Evolutionary conservation across 495 filamentous ascomycete genomes (phyloP).

Genomic region (Zalerion maritima): DNA sequence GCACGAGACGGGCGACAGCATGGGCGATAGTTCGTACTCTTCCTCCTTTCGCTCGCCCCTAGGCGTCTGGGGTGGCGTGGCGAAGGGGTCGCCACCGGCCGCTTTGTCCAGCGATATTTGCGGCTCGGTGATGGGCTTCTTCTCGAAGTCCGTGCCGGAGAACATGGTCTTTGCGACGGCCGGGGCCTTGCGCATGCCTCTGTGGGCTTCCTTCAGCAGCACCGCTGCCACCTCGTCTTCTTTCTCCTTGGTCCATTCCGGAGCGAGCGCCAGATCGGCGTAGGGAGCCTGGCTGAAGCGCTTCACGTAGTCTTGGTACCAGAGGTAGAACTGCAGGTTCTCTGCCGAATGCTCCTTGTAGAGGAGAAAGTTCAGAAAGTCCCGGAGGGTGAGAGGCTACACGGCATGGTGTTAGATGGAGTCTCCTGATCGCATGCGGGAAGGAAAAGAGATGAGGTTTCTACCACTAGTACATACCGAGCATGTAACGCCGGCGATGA

Average conservation of each 20-base stretch:
- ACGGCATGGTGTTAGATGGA: too few relatives aligned
- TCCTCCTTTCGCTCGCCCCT: conserved; percentile 5
- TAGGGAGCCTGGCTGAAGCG: conserved; percentile 42
- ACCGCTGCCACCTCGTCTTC: conserved; percentile 31
- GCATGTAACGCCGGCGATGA: conserved; percentile 57
- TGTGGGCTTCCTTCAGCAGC: conserved; percentile 24
- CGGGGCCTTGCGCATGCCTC: conserved; percentile 14
- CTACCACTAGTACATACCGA: conserved; percentile 40
- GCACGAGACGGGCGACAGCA: too few relatives aligned
- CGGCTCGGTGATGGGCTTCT: too few relatives aligned
- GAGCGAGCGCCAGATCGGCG: conserved; percentile 40
- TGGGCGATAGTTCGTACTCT: too few relatives aligned
- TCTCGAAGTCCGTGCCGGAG: conserved; percentile 46
- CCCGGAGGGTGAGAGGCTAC: conserved; percentile 56
- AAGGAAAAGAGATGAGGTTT: conserved; percentile 1
- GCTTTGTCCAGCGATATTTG: too few relatives aligned
- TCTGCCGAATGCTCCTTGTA: conserved; percentile 62
- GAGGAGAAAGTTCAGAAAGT: conserved; percentile 69
- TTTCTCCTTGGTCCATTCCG: conserved; percentile 42
- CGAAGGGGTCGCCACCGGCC: conserved; percentile 36
- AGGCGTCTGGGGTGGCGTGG: conserved; percentile 35
- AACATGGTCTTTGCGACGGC: conserved; percentile 24
- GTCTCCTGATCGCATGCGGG: too few relatives aligned
- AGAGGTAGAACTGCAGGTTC: conserved; percentile 70
- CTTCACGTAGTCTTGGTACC: conserved; percentile 49